Evolutionary conservation across 306 rosid species (phyloP).

Genomic region (Abrus pulchellus): DNA sequence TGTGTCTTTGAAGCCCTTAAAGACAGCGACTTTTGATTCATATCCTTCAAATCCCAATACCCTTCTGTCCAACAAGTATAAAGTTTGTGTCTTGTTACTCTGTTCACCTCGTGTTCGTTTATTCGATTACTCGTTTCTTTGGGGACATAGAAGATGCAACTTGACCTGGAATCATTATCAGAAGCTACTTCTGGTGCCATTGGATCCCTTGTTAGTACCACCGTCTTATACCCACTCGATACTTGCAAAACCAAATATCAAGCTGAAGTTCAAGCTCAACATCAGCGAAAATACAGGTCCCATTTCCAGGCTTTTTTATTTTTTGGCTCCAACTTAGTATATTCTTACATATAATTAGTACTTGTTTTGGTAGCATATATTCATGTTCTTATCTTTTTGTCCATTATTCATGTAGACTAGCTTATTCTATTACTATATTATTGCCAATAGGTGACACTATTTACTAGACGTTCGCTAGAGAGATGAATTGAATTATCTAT

Average conservation of each 20-base stretch:
- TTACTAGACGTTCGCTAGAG: conserved; percentile 2
- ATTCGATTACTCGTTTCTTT: conserved; percentile 11
- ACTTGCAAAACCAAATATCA: conserved; percentile 97
- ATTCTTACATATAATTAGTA: background rate
- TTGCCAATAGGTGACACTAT: background rate
- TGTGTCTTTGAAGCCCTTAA: conserved; percentile 17
- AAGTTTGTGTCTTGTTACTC: conserved; percentile 9
- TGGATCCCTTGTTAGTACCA: conserved; percentile 94
- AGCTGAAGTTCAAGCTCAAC: conserved; percentile 86
- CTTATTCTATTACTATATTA: background rate
- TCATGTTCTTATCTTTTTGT: conserved; percentile 7
- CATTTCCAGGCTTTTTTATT: background rate
- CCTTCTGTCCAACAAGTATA: conserved; percentile 25
- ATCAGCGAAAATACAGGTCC: conserved; percentile 84
- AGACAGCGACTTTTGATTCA: conserved; percentile 29
- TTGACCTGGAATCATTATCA: conserved; percentile 83
- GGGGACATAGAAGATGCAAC: conserved; percentile 60
- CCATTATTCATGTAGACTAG: conserved; percentile 12
- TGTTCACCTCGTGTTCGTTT: conserved; percentile 1
- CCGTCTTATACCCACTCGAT: conserved; percentile 89
- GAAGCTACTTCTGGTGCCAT: conserved; percentile 98
- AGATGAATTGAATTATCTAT: background rate
- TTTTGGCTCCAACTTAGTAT: conserved; percentile 21
- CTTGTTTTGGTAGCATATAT: background rate
- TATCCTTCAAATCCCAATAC: conserved; percentile 46